Conservation (phyloP, 108 stramenopile species). For the Asterionellopsis glacialis region DNA sequence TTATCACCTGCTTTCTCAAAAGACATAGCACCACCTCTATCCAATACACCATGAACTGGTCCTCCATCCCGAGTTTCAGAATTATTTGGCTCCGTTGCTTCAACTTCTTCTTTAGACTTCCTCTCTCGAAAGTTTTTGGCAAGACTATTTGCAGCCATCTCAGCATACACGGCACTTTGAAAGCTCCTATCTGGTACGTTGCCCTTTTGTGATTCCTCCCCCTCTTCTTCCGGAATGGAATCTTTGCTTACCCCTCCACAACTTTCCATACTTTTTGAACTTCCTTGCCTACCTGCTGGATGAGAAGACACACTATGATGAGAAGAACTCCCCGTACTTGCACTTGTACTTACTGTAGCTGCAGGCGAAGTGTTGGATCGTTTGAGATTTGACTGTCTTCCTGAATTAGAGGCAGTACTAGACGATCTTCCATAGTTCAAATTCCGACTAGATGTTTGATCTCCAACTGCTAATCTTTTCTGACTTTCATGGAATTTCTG, state of each 20-base stretch:
- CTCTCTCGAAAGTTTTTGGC: slow-evolving; percentile 2
- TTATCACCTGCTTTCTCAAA: not conserved
- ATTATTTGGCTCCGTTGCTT: not conserved
- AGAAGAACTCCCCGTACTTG: too few species aligned
- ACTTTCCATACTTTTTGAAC: too few species aligned
- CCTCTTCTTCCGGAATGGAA: too few species aligned
- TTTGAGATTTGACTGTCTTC: too few species aligned
- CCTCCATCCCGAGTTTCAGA: not conserved
- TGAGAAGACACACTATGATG: too few species aligned
- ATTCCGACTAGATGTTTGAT: not conserved
- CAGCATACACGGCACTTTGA: not conserved
- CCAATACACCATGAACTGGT: slow-evolving; percentile 17
- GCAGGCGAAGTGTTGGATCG: too few species aligned
- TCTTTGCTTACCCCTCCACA: too few species aligned
- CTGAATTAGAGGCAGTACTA: too few species aligned
- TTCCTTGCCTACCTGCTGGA: too few species aligned
- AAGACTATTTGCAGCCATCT: not conserved
- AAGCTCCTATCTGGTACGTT: too few species aligned
- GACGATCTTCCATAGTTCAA: not conserved
- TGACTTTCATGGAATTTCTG: slow-evolving; percentile 27
- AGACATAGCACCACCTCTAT: slow-evolving; percentile 20
- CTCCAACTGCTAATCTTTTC: slow-evolving; percentile 9
- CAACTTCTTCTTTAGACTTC: not conserved
- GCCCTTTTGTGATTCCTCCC: too few species aligned
- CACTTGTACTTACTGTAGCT: too few species aligned